A percentile compares a stretch with the other conserved stretches of the same genome.
Evolutionary conservation across 495 filamentous ascomycete genomes (phyloP).

Genomic region (Hypoxylon crocopeplum): DNA sequence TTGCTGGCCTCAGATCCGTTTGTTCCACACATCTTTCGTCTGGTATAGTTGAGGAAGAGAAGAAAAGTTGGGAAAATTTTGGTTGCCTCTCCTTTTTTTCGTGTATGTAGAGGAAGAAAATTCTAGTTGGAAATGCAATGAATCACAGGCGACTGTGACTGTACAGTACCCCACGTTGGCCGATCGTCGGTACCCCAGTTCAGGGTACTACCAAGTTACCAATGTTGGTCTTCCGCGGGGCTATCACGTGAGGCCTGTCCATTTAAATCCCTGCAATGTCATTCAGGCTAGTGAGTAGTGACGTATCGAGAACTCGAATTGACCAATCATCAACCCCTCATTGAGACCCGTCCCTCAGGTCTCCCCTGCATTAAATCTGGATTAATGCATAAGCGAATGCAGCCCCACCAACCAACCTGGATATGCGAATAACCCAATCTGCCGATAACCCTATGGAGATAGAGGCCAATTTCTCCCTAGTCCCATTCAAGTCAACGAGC

Average conservation of each 20-base stretch:
- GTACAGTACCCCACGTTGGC: slow-evolving; percentile 26
- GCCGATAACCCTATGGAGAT: too few species aligned
- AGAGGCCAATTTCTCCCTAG: too few species aligned
- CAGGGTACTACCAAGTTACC: slow-evolving; percentile 9
- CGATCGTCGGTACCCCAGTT: slow-evolving; percentile 32
- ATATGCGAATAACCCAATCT: too few species aligned
- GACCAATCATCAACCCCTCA: slow-evolving; percentile 12
- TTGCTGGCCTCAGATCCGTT: slow-evolving; percentile 13
- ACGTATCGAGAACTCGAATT: slow-evolving; percentile 30
- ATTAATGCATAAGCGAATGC: slow-evolving; percentile 4
- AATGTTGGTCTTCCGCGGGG: slow-evolving; percentile 5
- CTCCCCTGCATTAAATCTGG: slow-evolving; percentile 10
- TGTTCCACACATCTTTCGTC: slow-evolving; percentile 19
- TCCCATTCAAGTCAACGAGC: too few species aligned
- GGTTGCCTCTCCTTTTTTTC: too few species aligned
- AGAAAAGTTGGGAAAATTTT: background rate
- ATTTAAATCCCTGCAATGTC: slow-evolving; percentile 27
- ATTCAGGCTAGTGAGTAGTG: slow-evolving; percentile 26
- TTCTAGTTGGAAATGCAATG: slow-evolving; percentile 21
- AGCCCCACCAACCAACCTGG: slow-evolving; percentile 13
- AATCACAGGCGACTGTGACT: slow-evolving; percentile 18
- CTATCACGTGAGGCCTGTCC: slow-evolving; percentile 16
- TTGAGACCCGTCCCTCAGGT: slow-evolving; percentile 11
- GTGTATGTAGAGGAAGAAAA: slow-evolving; percentile 19
- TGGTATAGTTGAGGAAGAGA: background rate